Percentiles rank a stretch among this genome's conserved stretches.
Evolutionary conservation across 2,329 filamentous ascomycete genomes (phyloP).

Genomic region (Colletotrichum sidae): DNA sequence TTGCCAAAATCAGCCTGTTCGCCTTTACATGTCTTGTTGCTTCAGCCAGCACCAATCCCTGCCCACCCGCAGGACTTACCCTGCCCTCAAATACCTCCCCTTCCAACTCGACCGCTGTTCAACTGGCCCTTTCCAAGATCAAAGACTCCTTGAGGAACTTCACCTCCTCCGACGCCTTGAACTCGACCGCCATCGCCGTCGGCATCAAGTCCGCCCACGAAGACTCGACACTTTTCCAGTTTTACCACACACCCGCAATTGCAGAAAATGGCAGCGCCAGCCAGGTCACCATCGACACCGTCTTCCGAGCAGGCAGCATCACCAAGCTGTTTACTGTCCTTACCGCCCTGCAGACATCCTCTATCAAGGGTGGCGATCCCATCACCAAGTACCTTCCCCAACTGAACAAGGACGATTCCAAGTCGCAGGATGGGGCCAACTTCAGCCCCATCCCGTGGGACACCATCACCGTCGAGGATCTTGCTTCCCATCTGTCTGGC

Average conservation of each 20-base stretch:
- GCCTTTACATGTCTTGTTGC: conserved; percentile 6
- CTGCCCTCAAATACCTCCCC: conserved; percentile 16
- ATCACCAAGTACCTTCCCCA: conserved; percentile 43
- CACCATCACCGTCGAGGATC: conserved; percentile 35
- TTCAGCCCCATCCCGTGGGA: conserved; percentile 34
- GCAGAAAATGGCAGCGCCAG: conserved; percentile 30
- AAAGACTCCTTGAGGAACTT: conserved; percentile 7
- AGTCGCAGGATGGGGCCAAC: not conserved
- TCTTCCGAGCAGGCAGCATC: conserved; percentile 56
- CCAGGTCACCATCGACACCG: conserved; percentile 51
- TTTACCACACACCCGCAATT: conserved; percentile 53
- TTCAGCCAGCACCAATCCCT: conserved; percentile 9
- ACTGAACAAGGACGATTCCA: conserved; percentile 12
- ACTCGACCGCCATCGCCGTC: conserved; percentile 51
- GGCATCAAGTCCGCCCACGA: conserved; percentile 57
- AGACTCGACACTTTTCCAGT: conserved; percentile 49
- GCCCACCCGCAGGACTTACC: conserved; percentile 20
- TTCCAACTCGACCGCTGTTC: conserved; percentile 18
- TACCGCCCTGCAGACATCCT: conserved; percentile 44
- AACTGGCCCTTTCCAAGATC: conserved; percentile 7
- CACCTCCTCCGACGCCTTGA: conserved; percentile 39
- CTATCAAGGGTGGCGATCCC: conserved; percentile 43
- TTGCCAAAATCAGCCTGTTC: not conserved
- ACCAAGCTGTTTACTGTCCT: conserved; percentile 56
- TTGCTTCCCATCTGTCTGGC: conserved; percentile 39